Conservation (phyloP, 148 eudicot genomes). For the Silene uniflora region DNA sequence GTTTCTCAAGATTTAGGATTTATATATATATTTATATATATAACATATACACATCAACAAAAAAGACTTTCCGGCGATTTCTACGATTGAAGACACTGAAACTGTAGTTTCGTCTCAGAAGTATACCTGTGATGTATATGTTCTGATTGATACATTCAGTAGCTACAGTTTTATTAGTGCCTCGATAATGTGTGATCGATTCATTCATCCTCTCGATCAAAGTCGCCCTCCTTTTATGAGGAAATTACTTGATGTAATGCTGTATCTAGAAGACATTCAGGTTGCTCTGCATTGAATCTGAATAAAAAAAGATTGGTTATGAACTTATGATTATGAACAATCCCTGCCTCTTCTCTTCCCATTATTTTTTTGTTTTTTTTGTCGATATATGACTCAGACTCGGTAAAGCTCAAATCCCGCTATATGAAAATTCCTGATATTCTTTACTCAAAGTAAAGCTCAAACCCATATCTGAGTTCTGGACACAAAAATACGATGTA, state of each 20-base stretch:
- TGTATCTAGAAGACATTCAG: background rate
- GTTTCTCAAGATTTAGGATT: background rate
- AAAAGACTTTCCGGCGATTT: background rate
- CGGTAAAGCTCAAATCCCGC: background rate
- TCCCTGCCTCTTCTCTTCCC: background rate
- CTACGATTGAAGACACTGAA: background rate
- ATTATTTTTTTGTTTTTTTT: background rate
- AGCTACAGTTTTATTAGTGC: conserved; percentile 7
- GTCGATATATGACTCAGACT: background rate
- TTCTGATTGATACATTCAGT: conserved; percentile 13
- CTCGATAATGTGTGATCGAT: conserved; percentile 6
- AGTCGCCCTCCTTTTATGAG: background rate
- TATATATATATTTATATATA: conserved; percentile 2
- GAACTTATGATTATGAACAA: background rate
- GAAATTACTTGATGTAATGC: background rate
- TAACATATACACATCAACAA: background rate
- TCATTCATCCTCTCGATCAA: background rate
- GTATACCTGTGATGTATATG: conserved; percentile 20
- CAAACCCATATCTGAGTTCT: background rate
- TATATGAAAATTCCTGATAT: too few species aligned
- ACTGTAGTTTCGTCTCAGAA: conserved; percentile 14
- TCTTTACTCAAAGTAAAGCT: too few species aligned
- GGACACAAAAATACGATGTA: background rate
- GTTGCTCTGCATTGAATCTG: background rate
- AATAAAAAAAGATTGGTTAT: background rate